Conservation (phyloP, 2,329 filamentous ascomycete species). For the Domatiomyces globalis region DNA sequence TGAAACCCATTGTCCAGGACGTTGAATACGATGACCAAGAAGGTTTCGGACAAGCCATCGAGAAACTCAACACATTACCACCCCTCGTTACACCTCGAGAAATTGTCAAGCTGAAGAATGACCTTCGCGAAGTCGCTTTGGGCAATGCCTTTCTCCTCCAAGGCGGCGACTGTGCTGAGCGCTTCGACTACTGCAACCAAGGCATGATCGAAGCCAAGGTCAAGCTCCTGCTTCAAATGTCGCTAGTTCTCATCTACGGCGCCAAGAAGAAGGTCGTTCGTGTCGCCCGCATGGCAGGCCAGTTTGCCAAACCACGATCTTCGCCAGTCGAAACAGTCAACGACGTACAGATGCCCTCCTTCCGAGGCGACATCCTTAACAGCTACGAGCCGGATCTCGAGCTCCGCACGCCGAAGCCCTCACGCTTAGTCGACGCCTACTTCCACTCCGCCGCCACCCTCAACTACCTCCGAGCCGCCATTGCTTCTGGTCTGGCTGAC, state of each 20-base stretch:
- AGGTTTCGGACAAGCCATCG: slow-evolving; percentile 27
- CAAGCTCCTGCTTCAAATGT: slow-evolving; percentile 94
- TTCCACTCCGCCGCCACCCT: slow-evolving; percentile 89
- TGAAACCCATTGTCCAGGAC: slow-evolving; percentile 33
- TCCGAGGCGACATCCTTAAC: slow-evolving; percentile 91
- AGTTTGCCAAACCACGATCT: slow-evolving; percentile 91
- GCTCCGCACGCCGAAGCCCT: slow-evolving; percentile 68
- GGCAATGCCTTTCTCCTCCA: slow-evolving; percentile 90
- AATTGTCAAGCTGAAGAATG: slow-evolving; percentile 64
- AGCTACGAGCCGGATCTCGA: slow-evolving; percentile 54
- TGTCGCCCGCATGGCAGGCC: slow-evolving; percentile 90
- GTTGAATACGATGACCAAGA: slow-evolving; percentile 32
- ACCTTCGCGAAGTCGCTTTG: slow-evolving; percentile 69
- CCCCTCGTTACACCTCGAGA: slow-evolving; percentile 35
- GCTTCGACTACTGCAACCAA: slow-evolving; percentile 92
- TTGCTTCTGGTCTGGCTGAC: slow-evolving; percentile 82
- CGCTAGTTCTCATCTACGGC: slow-evolving; percentile 81
- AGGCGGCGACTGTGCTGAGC: slow-evolving; percentile 86
- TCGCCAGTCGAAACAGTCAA: slow-evolving; percentile 72
- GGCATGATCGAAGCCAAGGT: slow-evolving; percentile 88
- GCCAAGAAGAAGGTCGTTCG: slow-evolving; percentile 69
- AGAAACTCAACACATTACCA: slow-evolving; percentile 31
- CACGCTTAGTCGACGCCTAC: slow-evolving; percentile 76
- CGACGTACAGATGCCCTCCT: slow-evolving; percentile 70
- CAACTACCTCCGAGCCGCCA: slow-evolving; percentile 76